Base-by-base conservation (phyloP, 2,329 filamentous ascomycete species). In the Phoma sp. region DNA sequence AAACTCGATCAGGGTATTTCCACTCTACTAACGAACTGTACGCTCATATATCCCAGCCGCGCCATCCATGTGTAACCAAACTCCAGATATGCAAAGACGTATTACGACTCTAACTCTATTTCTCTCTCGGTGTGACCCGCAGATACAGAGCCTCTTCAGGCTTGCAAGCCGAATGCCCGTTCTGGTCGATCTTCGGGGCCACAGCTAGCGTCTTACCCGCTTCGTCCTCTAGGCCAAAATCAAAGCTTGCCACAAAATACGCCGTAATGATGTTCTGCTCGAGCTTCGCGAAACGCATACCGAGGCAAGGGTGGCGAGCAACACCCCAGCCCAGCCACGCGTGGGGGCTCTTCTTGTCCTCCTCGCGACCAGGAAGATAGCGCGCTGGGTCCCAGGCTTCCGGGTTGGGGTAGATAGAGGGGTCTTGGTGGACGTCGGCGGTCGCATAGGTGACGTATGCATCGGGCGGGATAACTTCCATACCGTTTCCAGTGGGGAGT, bases 261-360 rank as follows among this genome's bases (percentile, higher is more conserved):
- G 79, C 80, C 0, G 75, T 77, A 27, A 83, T 79, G 54, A 84
- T 67, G 45, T 76, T 79, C 50, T 79, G 77, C 63, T 84, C 81
- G 1, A 85, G 68, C 58, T 83, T 83, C 1, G 82, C 82, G 64
- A 84, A 83, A 48, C 73, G 75, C 75, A 68, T 63, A 23, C 56
- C 59, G n/a, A 60, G 55, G 62, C 80, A 82, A 23, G 79, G 79
- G 70, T 80, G 76, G 36, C 77, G 64, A 0, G 65, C 73, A 18
- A 65, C 58, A 18, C 75, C 75, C 75, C 76, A 78, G 4, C 73
- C 75, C 10, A 75, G 47, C 52, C 57, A 77, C 1, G 42, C 74
- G 54, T 75, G 68, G 4, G 62, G 38, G 13, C 53, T 63, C 62
- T 76, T 75, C 67, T 77, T 77, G 60, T 82, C 80, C 60, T 84